These are phyloP conservation scores for Psilocybe sp. DNA, from an alignment of 768 basidiomycete species.

Conservation along the genomic window DNA sequence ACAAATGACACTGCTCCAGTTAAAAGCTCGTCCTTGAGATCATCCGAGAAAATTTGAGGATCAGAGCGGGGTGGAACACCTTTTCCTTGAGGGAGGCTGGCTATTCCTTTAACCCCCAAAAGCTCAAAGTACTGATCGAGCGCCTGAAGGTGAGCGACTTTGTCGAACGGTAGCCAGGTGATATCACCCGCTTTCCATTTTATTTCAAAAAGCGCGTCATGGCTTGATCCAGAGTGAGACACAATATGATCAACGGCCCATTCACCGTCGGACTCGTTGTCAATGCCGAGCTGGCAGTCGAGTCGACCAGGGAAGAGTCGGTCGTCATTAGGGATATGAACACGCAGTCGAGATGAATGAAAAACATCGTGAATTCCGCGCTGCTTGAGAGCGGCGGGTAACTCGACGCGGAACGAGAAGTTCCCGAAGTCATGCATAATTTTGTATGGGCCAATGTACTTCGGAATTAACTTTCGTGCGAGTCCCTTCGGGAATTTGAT, in stretches of 20 bases:
- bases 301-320: slow-evolving; percentile 28
- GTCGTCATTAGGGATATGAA: slow-evolving; percentile 29
- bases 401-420: background rate
- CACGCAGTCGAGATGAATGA: slow-evolving; percentile 29
- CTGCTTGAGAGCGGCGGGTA: slow-evolving; percentile 12
- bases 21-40: no score
- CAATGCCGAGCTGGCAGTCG: slow-evolving; percentile 11
- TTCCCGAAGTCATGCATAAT: slow-evolving; percentile 6
- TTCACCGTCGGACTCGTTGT: slow-evolving; percentile 8
- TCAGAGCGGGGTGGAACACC: background rate
- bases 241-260: slow-evolving; percentile 24
- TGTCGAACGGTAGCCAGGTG: slow-evolving; percentile 22
- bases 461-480: slow-evolving; percentile 19
- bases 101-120: slow-evolving; percentile 17
- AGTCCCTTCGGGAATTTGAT: no score
- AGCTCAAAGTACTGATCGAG: slow-evolving; percentile 24
- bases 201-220: slow-evolving; percentile 15
- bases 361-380: slow-evolving; percentile 14
- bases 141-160: background rate
- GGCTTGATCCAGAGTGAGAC: slow-evolving; percentile 14
- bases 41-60: slow-evolving; percentile 1
- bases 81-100: background rate
- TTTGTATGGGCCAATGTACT: slow-evolving; percentile 17
- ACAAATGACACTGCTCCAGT: no score
- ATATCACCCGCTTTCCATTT: slow-evolving; percentile 20